A percentile compares a stretch with the other conserved stretches of the same genome.
These are phyloP conservation scores for Eucalyptus sideroxylon DNA, from an alignment of 345 rosid species.

Conservation along the genomic window DNA sequence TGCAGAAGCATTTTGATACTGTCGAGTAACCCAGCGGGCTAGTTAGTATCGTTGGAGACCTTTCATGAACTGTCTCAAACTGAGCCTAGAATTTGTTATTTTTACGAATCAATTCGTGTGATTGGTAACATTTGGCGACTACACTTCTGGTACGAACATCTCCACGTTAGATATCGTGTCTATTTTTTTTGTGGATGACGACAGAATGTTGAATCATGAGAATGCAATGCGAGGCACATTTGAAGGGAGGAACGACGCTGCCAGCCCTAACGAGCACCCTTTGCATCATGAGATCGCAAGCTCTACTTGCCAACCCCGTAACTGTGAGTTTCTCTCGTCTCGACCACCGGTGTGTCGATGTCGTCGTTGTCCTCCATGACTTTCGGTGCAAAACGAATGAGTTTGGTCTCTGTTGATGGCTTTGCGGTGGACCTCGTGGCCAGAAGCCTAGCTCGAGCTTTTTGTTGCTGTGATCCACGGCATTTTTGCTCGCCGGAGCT, in stretches of 20 bases:
- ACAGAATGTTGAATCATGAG: not conserved
- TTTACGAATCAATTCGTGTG: not conserved
- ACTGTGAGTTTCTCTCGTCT: not conserved
- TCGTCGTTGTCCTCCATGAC: not conserved
- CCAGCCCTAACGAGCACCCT: not conserved
- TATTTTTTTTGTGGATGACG: not conserved
- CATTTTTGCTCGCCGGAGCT: not conserved
- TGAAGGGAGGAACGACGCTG: not conserved
- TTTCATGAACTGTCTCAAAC: not conserved
- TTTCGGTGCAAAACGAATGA: not conserved
- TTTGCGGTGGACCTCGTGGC: not conserved
- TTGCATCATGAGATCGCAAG: not conserved
- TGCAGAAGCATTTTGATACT: no score
- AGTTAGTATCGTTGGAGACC: not conserved
- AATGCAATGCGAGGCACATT: not conserved
- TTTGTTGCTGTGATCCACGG: not conserved
- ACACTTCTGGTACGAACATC: not conserved
- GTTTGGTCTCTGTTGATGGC: not conserved
- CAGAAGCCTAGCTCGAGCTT: not conserved
- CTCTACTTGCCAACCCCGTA: not conserved
- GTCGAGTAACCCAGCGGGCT: no score
- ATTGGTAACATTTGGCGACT: not conserved
- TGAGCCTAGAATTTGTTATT: not conserved
- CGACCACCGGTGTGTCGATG: not conserved
- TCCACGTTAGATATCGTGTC: not conserved